Conservation (phyloP, 1,284 basidiomycete species). For the Afroboletus lepidellus region DNA sequence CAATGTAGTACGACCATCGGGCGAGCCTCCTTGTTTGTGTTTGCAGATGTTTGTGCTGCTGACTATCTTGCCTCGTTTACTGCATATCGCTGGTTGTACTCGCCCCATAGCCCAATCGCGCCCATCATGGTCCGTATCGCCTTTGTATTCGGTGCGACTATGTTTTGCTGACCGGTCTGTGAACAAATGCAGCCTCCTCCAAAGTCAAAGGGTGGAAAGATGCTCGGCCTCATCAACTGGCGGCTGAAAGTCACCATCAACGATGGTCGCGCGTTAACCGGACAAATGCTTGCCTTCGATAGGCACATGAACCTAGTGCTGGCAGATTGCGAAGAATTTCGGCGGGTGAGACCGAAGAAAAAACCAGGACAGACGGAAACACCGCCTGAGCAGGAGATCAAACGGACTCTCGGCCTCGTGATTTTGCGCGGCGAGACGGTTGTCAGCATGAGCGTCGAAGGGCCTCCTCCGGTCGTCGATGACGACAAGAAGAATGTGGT, state of each 20-base stretch:
- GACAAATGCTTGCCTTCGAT: slow-evolving; percentile 99
- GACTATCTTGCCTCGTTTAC: slow-evolving; percentile 19
- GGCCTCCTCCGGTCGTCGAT: slow-evolving; percentile 90
- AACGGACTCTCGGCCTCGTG: slow-evolving; percentile 92
- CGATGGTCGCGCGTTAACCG: slow-evolving; percentile 93
- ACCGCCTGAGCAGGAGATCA: slow-evolving; percentile 90
- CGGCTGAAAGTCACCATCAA: slow-evolving; percentile 96
- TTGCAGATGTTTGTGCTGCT: slow-evolving; percentile 27
- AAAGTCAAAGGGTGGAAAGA: slow-evolving; percentile 96
- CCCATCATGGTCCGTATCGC: slow-evolving; percentile 59
- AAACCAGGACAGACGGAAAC: slow-evolving; percentile 73
- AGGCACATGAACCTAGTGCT: slow-evolving; percentile 99
- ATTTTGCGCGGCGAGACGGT: slow-evolving; percentile 97
- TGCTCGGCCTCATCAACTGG: slow-evolving; percentile 98
- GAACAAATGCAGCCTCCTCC: slow-evolving; percentile 69
- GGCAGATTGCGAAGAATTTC: slow-evolving; percentile 95
- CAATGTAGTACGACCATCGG: too few species aligned
- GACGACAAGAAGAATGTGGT: slow-evolving; percentile 83
- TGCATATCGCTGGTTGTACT: slow-evolving; percentile 20
- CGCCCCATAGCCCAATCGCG: slow-evolving; percentile 30
- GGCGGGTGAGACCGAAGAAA: slow-evolving; percentile 85
- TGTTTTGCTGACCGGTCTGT: slow-evolving; percentile 3
- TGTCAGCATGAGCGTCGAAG: slow-evolving; percentile 93
- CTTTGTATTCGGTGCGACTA: slow-evolving; percentile 5
- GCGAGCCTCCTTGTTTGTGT: too few species aligned